These are phyloP conservation scores for Solanum appendiculatum DNA, from an alignment of 257 asterid genomes.

Conservation along the genomic window DNA sequence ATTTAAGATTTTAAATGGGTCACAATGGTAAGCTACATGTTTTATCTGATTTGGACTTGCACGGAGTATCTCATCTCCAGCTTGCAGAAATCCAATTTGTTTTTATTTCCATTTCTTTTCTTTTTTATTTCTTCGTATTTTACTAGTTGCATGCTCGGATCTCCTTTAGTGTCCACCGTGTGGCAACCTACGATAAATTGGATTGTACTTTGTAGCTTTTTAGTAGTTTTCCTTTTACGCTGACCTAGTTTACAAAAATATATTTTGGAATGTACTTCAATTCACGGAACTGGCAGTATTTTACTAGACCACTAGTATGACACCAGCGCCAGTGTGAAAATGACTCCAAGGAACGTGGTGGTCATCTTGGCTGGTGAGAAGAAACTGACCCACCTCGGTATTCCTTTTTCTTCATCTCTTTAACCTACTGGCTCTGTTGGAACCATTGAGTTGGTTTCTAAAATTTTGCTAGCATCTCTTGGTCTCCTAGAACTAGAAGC, in stretches of 20 bases:
- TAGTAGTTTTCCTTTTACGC: not conserved
- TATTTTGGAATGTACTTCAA: not conserved
- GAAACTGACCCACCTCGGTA: not conserved
- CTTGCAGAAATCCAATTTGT: not conserved
- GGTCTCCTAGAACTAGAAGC: not conserved
- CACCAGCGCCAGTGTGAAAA: not conserved
- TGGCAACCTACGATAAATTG: not conserved
- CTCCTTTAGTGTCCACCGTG: not conserved
- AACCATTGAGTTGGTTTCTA: not conserved
- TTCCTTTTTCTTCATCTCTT: not conserved
- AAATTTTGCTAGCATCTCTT: not conserved
- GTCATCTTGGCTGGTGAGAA: not conserved
- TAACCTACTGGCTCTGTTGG: not conserved
- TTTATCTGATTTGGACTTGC: not conserved
- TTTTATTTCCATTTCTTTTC: not conserved
- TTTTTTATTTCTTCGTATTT: not conserved
- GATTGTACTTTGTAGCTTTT: not conserved
- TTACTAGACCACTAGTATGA: not conserved
- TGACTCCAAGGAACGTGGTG: not conserved
- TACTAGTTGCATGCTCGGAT: not conserved
- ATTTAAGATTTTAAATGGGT: not conserved
- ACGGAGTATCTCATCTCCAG: not conserved
- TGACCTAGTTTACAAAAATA: not conserved
- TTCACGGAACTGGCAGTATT: not conserved
- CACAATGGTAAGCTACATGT: not conserved